Conservation (phyloP, 352 stramenopile genomes). For the Pythium brassicae region DNA sequence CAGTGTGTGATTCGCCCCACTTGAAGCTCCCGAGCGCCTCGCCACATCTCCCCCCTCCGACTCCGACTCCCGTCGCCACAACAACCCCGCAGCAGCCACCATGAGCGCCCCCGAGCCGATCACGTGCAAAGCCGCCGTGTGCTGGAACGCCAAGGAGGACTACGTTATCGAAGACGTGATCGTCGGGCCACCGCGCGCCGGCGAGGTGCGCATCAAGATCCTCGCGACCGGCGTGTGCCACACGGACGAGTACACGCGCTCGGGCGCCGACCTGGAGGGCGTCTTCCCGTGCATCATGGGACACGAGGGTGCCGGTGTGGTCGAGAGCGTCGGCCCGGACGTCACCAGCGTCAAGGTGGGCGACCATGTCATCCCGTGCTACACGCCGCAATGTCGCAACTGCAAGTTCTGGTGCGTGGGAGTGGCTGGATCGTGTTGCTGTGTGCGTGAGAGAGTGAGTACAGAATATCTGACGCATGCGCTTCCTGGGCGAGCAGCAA, state of each 20-base stretch:
- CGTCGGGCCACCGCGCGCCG: constrained; percentile 53
- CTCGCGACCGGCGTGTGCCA: constrained; percentile 82
- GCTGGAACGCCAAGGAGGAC: constrained; percentile 82
- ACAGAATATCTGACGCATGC: not conserved
- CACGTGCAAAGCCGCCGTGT: constrained; percentile 88
- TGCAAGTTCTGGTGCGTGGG: constrained; percentile 78
- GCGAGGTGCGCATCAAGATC: constrained; percentile 84
- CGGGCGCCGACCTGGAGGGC: constrained; percentile 69
- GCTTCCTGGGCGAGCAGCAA: constrained; percentile 30
- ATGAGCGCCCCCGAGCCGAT: constrained; percentile 72
- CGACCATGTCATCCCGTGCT: constrained; percentile 95
- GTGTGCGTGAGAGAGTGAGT: not conserved
- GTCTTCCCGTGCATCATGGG: constrained; percentile 88
- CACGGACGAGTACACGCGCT: constrained; percentile 86
- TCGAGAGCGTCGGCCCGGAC: constrained; percentile 76
- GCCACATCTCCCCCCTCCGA: too few relatives aligned
- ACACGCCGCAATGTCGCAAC: constrained; percentile 89
- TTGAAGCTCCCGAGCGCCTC: constrained; percentile 3
- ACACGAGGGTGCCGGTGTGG: constrained; percentile 79
- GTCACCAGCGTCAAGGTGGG: constrained; percentile 80
- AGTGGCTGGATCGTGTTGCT: not conserved
- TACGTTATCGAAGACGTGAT: constrained; percentile 81
- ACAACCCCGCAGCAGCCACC: not conserved
- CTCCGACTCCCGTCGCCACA: not conserved
- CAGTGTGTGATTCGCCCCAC: not conserved